Evolutionary conservation across 257 asterid species (phyloP), one percentile per base, ranked within the genome.

Genomic region (Lithospermum erythrorhizon): DNA sequence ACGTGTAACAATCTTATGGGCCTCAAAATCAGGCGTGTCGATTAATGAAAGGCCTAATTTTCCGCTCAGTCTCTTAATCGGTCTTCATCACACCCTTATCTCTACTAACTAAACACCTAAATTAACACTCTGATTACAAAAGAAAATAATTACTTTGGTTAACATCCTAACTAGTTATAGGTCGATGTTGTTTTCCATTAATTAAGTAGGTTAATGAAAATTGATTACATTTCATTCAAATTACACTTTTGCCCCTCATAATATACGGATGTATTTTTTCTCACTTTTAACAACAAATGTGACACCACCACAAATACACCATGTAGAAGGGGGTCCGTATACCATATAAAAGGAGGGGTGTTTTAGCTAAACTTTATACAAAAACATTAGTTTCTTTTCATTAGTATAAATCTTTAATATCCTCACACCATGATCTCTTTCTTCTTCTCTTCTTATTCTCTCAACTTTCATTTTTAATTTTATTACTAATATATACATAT

Each of bases 21-120:
- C 7, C 1, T 0, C 0, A 6, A 2, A 29, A 61, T 21, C 70
- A 76, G 62, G 67, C 55, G 83, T 79, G 83, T 82, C 81, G 72
- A 71, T 72, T 75, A 68, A 72, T 72, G 63, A 79, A 64, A 70
- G 68, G 78, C 82, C 82, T 68, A 73, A 75, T 66, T 66, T 67
- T 79, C 53, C 35, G 74, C 65, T 76, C 51, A 57, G 69, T 67
- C 59, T 68, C 75, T 64, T 70, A 65, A 65, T 57, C 58, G 68
- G 77, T 77, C 81, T 66, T 27, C 73, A 55, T 61, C 71, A 65
- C 22, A 68, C 74, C 4, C 4, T 16, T 21, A 48, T 21, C 24
- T 6, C 72, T 65, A 53, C 66, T 18, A 48, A 25, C 45, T 15
- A 53, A 14, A 56, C 30, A n/a, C 11, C 19, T 22, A 56, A 56